A percentile compares a stretch with the other conserved stretches of the same genome.
phyloP scores from a whole-genome alignment of 495 filamentous ascomycete genomes.

The Rostrohypoxylon terebratum region DNA sequence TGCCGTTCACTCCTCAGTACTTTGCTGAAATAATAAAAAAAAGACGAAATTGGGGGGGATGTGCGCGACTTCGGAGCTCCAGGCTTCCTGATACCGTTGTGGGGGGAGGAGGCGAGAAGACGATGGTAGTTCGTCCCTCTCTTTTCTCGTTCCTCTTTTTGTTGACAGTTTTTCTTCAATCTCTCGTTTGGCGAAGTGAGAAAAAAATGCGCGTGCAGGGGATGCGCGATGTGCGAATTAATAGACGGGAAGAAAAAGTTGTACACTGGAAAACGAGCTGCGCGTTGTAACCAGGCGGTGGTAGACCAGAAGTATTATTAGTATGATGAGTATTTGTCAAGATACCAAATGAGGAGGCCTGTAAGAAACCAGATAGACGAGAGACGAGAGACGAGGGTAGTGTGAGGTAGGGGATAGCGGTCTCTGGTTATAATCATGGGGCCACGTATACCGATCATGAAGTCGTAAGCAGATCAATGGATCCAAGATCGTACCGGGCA shows the following conservation, averaged over 20 bases:
- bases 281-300: background rate
- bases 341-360: conserved; percentile 13
- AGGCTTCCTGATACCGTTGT: conserved; percentile 21
- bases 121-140: background rate
- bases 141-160: background rate
- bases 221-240: background rate
- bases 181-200: background rate
- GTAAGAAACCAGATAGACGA: background rate
- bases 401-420: background rate
- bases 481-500: conserved; percentile 34
- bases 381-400: background rate
- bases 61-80: conserved; percentile 30
- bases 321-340: background rate
- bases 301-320: background rate
- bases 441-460: conserved; percentile 27
- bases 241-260: background rate
- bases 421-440: background rate
- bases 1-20: conserved; percentile 13
- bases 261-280: conserved; percentile 5
- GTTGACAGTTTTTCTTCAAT: background rate
- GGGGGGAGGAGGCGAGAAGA: background rate
- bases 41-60: conserved; percentile 8
- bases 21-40: no score
- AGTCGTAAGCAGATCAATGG: conserved; percentile 30
- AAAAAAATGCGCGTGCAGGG: background rate